phyloP scores from a whole-genome alignment of 768 basidiomycete genomes.

The Amanita pseudoporphyria region DNA sequence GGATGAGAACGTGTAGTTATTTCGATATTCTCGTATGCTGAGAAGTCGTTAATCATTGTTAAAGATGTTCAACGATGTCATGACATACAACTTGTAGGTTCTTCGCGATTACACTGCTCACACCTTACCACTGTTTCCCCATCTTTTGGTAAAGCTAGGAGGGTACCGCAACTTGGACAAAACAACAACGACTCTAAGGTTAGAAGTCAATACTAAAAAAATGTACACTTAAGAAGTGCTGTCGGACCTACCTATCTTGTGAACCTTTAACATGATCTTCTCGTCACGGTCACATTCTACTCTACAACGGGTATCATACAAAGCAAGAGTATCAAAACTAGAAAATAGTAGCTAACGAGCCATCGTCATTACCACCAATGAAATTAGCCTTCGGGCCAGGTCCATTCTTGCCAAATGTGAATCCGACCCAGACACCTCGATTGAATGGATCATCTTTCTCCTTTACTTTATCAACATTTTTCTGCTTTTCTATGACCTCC shows the following conservation, averaged over 20 bases:
- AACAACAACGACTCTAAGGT: constrained; percentile 79
- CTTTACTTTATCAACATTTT: constrained; percentile 83
- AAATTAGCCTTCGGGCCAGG: constrained; percentile 40
- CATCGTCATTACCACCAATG: constrained; percentile 35
- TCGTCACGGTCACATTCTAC: neutral
- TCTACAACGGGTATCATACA: neutral
- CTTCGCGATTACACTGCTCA: constrained; percentile 81
- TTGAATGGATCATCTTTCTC: constrained; percentile 73
- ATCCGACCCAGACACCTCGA: constrained; percentile 85
- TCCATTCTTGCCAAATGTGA: constrained; percentile 86
- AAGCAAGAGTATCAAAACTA: constrained; percentile 15
- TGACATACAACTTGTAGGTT: constrained; percentile 80
- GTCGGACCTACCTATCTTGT: neutral
- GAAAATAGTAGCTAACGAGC: constrained; percentile 53
- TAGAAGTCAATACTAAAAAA: neutral
- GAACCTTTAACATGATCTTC: neutral
- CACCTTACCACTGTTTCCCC: constrained; percentile 70
- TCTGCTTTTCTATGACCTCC: constrained; percentile 95
- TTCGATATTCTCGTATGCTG: constrained; percentile 88
- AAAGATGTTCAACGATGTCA: neutral
- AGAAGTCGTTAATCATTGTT: neutral
- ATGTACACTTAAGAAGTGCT: neutral
- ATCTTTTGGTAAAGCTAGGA: constrained; percentile 73
- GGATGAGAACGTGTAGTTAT: constrained; percentile 88
- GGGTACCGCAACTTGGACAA: constrained; percentile 87